Conservation (phyloP, 495 filamentous ascomycete species). For the Cryomyces minteri region DNA sequence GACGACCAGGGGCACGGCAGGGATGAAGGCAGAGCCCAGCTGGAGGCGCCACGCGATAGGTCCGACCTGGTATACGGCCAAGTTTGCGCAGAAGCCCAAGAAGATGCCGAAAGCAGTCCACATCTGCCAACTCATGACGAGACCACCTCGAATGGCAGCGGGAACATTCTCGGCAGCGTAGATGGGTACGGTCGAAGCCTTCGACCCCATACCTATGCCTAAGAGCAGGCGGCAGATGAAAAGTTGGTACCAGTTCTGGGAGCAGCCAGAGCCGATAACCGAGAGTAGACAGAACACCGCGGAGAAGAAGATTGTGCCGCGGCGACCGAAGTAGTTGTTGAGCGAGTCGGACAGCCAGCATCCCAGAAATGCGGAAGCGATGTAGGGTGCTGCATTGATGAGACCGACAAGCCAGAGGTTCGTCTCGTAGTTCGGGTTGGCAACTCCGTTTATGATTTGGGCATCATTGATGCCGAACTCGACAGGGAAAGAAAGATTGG, state of each 20-base stretch:
- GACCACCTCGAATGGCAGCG: slow-evolving; percentile 50
- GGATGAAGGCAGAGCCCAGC: slow-evolving; percentile 62
- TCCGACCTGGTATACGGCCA: slow-evolving; percentile 39
- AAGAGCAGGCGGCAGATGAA: slow-evolving; percentile 38
- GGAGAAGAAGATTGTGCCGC: slow-evolving; percentile 41
- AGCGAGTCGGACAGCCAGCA: slow-evolving; percentile 43
- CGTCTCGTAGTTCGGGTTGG: slow-evolving; percentile 12
- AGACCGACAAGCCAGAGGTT: slow-evolving; percentile 45
- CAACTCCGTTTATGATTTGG: background rate
- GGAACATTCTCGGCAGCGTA: slow-evolving; percentile 64
- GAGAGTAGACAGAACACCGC: slow-evolving; percentile 33
- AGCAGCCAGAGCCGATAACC: slow-evolving; percentile 31
- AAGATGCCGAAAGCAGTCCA: slow-evolving; percentile 60
- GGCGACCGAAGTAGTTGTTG: slow-evolving; percentile 36
- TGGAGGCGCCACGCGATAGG: slow-evolving; percentile 57
- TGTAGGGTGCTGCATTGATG: slow-evolving; percentile 28
- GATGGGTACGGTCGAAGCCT: slow-evolving; percentile 37
- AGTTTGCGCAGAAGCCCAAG: slow-evolving; percentile 45
- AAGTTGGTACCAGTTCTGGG: slow-evolving; percentile 40
- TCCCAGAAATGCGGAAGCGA: slow-evolving; percentile 16
- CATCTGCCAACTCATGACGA: slow-evolving; percentile 75
- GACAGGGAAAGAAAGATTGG: slow-evolving; percentile 15
- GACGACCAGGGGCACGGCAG: slow-evolving; percentile 44
- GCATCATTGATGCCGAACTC: slow-evolving; percentile 11
- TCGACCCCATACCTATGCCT: slow-evolving; percentile 19